Conservation (phyloP, 768 basidiomycete species). For the Pleurotus cornucopiae region DNA sequence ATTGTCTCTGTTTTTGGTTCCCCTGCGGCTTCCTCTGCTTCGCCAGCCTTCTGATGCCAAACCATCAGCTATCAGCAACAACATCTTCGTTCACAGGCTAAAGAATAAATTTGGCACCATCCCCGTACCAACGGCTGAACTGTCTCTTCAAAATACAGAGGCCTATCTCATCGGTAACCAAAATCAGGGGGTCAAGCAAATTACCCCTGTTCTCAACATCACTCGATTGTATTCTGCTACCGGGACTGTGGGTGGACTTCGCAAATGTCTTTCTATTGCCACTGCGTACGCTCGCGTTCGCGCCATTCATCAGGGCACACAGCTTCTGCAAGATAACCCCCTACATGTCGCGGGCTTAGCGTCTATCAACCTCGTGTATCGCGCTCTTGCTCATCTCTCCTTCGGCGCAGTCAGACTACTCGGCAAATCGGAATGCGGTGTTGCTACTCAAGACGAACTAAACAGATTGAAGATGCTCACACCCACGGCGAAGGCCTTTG, state of each 20-base stretch:
- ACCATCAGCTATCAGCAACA: slow-evolving; percentile 52
- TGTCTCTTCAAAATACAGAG: slow-evolving; percentile 53
- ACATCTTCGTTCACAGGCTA: slow-evolving; percentile 64
- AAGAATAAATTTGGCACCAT: slow-evolving; percentile 81
- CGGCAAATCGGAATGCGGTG: slow-evolving; percentile 57
- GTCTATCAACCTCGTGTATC: slow-evolving; percentile 55
- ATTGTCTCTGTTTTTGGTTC: slow-evolving; percentile 73
- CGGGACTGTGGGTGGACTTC: slow-evolving; percentile 49
- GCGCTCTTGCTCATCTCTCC: slow-evolving; percentile 58
- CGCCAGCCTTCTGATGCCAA: slow-evolving; percentile 32
- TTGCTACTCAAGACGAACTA: slow-evolving; percentile 45
- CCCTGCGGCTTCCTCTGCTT: slow-evolving; percentile 54
- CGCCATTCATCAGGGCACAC: slow-evolving; percentile 44
- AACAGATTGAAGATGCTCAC: slow-evolving; percentile 59
- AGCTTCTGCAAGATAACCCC: slow-evolving; percentile 48
- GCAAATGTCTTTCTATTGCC: slow-evolving; percentile 62
- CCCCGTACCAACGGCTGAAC: slow-evolving; percentile 71
- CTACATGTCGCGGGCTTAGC: slow-evolving; percentile 67
- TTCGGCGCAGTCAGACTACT: slow-evolving; percentile 58
- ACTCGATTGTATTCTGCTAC: slow-evolving; percentile 68
- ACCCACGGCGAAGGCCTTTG: slow-evolving; percentile 67
- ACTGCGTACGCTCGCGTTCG: slow-evolving; percentile 61
- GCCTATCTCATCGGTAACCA: slow-evolving; percentile 59
- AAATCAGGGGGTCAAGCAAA: slow-evolving; percentile 61
- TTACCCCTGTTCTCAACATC: slow-evolving; percentile 72